phyloP scores from a whole-genome alignment of 345 rosid species.

The Euphorbia pulcherrima region DNA sequence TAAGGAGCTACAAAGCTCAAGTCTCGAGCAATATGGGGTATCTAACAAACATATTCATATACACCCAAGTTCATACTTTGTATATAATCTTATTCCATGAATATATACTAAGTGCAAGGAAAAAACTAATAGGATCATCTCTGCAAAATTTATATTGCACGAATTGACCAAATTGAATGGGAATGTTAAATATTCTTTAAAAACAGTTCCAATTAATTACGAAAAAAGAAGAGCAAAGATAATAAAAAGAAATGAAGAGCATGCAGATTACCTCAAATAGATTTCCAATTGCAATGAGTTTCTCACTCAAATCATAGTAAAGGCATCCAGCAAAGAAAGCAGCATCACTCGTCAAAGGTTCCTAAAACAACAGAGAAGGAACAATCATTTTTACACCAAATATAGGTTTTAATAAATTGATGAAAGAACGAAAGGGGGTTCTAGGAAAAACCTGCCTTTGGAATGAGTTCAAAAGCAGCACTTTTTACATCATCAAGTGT shows the following conservation, averaged over 20 bases:
- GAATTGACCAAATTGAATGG: background rate
- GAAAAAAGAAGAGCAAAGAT: background rate
- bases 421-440: background rate
- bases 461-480: conserved; percentile 55
- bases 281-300: conserved; percentile 51
- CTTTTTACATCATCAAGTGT: conserved; percentile 50
- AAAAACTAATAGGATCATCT: background rate
- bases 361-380: conserved; percentile 38
- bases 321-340: conserved; percentile 69
- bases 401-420: conserved; percentile 3
- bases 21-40: too few species aligned
- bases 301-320: conserved; percentile 73
- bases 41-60: background rate
- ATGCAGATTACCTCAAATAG: conserved; percentile 59
- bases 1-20: too few species aligned
- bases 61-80: background rate
- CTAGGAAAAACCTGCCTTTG: conserved; percentile 43
- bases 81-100: background rate
- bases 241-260: conserved; percentile 3
- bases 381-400: background rate
- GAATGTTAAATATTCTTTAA: background rate
- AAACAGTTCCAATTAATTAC: background rate
- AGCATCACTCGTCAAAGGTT: conserved; percentile 44
- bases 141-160: background rate
- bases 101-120: background rate